Evolutionary conservation across 768 basidiomycete genomes (phyloP).

Genomic region (Hortiboletus flavorubellus): DNA sequence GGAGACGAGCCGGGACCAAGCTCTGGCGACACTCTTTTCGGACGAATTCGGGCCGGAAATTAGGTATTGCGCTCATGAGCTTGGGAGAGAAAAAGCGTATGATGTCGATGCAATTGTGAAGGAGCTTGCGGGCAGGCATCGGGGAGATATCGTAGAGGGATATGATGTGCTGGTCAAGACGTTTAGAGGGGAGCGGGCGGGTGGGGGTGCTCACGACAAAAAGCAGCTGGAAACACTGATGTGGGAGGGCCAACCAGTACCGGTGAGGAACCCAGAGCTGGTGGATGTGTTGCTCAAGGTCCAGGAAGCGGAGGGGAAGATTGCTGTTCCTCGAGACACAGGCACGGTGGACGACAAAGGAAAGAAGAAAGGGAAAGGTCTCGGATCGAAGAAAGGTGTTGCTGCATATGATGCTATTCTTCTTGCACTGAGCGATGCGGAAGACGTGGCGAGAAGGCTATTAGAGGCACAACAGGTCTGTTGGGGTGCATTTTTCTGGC

Average conservation of each 20-base stretch:
- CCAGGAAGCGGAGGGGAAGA: slow-evolving; percentile 66
- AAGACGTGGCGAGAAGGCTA: slow-evolving; percentile 76
- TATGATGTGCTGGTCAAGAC: slow-evolving; percentile 53
- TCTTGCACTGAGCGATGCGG: slow-evolving; percentile 83
- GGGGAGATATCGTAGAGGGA: slow-evolving; percentile 59
- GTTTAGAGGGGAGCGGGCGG: slow-evolving; percentile 44
- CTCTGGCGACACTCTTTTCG: slow-evolving; percentile 75
- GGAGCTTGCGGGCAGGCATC: slow-evolving; percentile 56
- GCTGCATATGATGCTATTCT: slow-evolving; percentile 87
- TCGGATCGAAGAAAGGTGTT: slow-evolving; percentile 67
- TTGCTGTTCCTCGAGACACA: slow-evolving; percentile 39
- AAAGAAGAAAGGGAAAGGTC: slow-evolving; percentile 37
- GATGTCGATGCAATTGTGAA: slow-evolving; percentile 73
- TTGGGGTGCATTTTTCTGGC: background rate
- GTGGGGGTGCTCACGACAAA: slow-evolving; percentile 38
- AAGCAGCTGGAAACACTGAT: slow-evolving; percentile 56
- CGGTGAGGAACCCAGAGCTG: slow-evolving; percentile 86
- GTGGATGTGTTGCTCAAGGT: slow-evolving; percentile 84
- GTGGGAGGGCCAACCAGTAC: slow-evolving; percentile 84
- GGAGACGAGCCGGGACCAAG: slow-evolving; percentile 78
- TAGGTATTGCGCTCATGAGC: slow-evolving; percentile 86
- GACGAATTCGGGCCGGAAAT: slow-evolving; percentile 92
- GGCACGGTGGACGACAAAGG: slow-evolving; percentile 27
- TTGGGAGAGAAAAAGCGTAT: slow-evolving; percentile 75
- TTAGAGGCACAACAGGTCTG: slow-evolving; percentile 81